These are phyloP conservation scores for Hippophae rhamnoides DNA, from an alignment of 306 rosid genomes.

Conservation along the genomic window DNA sequence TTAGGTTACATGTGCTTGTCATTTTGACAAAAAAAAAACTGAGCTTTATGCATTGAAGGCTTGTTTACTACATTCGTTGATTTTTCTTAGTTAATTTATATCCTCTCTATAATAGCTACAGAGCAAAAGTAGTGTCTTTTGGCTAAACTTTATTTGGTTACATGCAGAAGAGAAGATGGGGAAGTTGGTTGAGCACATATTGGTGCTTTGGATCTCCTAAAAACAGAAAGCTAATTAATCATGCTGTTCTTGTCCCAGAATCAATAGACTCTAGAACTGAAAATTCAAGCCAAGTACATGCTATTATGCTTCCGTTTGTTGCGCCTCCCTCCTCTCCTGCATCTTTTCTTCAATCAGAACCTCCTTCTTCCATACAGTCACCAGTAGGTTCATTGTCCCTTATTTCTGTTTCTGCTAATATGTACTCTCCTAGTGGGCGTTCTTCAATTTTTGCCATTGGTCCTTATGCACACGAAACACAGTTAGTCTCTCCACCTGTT, in stretches of 20 bases:
- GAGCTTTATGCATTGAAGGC: too few species aligned
- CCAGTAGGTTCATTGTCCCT: slow-evolving; percentile 45
- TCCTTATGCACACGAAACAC: slow-evolving; percentile 86
- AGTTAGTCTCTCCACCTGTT: slow-evolving; percentile 85
- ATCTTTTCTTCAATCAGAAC: slow-evolving; percentile 87
- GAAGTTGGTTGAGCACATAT: slow-evolving; percentile 50
- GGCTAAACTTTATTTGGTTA: slow-evolving; percentile 15
- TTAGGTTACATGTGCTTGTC: too few species aligned
- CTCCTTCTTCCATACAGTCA: slow-evolving; percentile 75
- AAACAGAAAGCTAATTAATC: slow-evolving; percentile 61
- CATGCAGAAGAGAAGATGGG: slow-evolving; percentile 85
- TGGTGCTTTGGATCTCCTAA: slow-evolving; percentile 70
- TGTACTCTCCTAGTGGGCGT: slow-evolving; percentile 91
- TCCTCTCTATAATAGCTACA: not conserved
- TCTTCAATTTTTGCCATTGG: slow-evolving; percentile 86
- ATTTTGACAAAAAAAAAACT: too few species aligned
- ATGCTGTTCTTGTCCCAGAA: slow-evolving; percentile 65
- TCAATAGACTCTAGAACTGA: slow-evolving; percentile 31
- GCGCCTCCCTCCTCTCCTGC: slow-evolving; percentile 98
- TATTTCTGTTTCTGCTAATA: slow-evolving; percentile 59
- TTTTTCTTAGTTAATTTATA: not conserved
- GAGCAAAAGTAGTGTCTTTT: slow-evolving; percentile 6
- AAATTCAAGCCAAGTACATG: slow-evolving; percentile 36
- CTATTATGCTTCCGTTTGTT: slow-evolving; percentile 52
- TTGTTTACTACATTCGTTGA: too few species aligned